Conservation (phyloP, 495 filamentous ascomycete species). For the Penicillium cataractarum region DNA sequence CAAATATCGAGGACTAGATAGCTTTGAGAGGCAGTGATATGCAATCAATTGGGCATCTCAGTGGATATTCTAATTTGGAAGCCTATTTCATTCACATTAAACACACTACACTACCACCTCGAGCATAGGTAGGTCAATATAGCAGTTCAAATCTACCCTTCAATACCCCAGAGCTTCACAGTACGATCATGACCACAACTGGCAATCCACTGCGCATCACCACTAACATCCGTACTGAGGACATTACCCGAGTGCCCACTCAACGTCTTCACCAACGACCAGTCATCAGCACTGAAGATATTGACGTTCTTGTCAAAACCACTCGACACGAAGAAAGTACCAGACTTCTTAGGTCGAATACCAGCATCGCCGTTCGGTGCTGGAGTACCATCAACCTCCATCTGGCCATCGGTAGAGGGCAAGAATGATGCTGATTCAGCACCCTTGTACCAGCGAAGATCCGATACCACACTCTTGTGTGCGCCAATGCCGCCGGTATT, state of each 20-base stretch:
- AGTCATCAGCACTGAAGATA: conserved; percentile 93
- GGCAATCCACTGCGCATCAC: conserved; percentile 87
- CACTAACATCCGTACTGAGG: conserved; percentile 81
- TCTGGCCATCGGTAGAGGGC: conserved; percentile 56
- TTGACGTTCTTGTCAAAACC: conserved; percentile 97
- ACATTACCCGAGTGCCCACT: conserved; percentile 92
- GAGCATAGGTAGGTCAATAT: neutral
- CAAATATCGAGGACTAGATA: too few species aligned
- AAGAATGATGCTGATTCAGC: conserved; percentile 64
- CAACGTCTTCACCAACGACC: conserved; percentile 84
- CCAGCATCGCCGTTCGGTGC: conserved; percentile 19
- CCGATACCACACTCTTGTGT: conserved; percentile 88
- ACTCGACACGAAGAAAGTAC: conserved; percentile 86
- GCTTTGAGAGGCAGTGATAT: too few species aligned
- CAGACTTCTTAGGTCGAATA: conserved; percentile 62
- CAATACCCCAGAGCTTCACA: conserved; percentile 93
- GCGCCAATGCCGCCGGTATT: conserved; percentile 84
- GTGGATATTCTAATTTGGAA: too few species aligned
- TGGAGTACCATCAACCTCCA: conserved; percentile 56
- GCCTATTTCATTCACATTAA: neutral
- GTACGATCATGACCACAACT: conserved; percentile 93
- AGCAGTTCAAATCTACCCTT: conserved; percentile 53
- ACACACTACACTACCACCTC: neutral
- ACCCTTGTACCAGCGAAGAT: conserved; percentile 93
- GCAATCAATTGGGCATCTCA: too few species aligned